Evolutionary conservation across 2,329 filamentous ascomycete species (phyloP).

Genomic region (Diaporthe citrichinensis): DNA sequence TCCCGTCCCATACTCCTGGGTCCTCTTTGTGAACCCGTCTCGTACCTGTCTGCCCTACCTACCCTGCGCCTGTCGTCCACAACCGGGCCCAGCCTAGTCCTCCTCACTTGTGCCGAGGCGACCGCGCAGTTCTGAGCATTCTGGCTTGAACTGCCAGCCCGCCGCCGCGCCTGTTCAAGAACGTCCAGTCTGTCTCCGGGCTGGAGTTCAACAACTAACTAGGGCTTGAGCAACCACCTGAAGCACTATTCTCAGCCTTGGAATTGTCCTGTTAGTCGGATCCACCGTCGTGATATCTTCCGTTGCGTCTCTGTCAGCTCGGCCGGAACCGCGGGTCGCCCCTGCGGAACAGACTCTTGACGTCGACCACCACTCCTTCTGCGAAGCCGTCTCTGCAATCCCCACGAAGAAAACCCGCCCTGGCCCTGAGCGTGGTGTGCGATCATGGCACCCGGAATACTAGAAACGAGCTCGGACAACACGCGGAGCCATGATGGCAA

Average conservation of each 20-base stretch:
- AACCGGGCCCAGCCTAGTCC: conserved; percentile 1
- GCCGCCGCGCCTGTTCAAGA: not conserved
- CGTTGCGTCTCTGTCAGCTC: not conserved
- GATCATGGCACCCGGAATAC: conserved; percentile 40
- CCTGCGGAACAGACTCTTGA: not conserved
- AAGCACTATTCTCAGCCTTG: not conserved
- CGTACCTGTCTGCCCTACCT: not conserved
- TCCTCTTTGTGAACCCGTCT: conserved; percentile 22
- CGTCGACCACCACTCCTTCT: not conserved
- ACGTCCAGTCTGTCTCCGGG: not conserved
- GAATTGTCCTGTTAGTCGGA: not conserved
- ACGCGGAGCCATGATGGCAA: conserved; percentile 40
- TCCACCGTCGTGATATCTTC: not conserved
- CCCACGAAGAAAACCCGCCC: not conserved
- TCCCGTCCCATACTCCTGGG: conserved; percentile 27
- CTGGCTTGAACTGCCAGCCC: conserved; percentile 8
- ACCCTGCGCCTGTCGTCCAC: conserved; percentile 23
- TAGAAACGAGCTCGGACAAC: conserved; percentile 38
- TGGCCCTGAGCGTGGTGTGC: conserved; percentile 11
- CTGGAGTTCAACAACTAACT: not conserved
- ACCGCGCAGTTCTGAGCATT: not conserved
- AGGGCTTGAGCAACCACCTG: not conserved
- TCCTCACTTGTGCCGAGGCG: conserved; percentile 17
- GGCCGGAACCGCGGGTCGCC: not conserved
- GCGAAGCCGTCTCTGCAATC: conserved; percentile 13